Conservation (phyloP, 768 basidiomycete genomes). For the Russula lepida region DNA sequence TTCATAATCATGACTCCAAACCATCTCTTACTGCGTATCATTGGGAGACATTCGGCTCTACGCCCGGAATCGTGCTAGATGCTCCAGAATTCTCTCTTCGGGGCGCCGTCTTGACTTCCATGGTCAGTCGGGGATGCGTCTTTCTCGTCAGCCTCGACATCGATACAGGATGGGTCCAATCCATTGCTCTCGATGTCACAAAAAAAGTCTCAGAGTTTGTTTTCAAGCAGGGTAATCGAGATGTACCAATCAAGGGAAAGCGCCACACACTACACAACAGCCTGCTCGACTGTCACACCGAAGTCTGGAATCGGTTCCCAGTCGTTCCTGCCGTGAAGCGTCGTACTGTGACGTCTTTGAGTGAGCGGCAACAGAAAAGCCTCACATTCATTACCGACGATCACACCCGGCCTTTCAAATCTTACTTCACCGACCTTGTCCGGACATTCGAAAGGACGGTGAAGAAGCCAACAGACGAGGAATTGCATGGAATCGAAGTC, state of each 20-base stretch:
- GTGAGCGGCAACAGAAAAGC: constrained; percentile 27
- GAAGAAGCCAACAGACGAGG: constrained; percentile 43
- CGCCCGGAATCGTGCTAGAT: constrained; percentile 34
- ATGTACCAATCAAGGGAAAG: constrained; percentile 12
- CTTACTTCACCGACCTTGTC: constrained; percentile 41
- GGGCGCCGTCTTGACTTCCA: constrained; percentile 35
- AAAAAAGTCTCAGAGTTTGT: constrained; percentile 48
- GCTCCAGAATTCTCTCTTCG: constrained; percentile 25
- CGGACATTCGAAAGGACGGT: constrained; percentile 39
- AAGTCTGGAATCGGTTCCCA: constrained; percentile 13
- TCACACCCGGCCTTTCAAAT: constrained; percentile 30
- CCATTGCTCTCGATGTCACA: constrained; percentile 44
- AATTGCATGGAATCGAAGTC: constrained; percentile 34
- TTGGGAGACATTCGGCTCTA: constrained; percentile 48
- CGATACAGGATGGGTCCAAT: constrained; percentile 29
- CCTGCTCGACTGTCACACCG: constrained; percentile 10
- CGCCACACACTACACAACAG: constrained; percentile 34
- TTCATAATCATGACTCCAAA: constrained; percentile 19
- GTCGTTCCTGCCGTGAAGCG: constrained; percentile 14
- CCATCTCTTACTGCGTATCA: constrained; percentile 37
- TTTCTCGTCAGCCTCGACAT: constrained; percentile 38
- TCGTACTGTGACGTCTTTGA: constrained; percentile 6
- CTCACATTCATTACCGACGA: constrained; percentile 40
- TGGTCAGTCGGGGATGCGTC: constrained; percentile 34
- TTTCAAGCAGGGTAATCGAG: constrained; percentile 36